A percentile compares a stretch with the other conserved stretches of the same genome.
Conservation (phyloP, 768 basidiomycete genomes). For the Phanerochaete sordida region DNA sequence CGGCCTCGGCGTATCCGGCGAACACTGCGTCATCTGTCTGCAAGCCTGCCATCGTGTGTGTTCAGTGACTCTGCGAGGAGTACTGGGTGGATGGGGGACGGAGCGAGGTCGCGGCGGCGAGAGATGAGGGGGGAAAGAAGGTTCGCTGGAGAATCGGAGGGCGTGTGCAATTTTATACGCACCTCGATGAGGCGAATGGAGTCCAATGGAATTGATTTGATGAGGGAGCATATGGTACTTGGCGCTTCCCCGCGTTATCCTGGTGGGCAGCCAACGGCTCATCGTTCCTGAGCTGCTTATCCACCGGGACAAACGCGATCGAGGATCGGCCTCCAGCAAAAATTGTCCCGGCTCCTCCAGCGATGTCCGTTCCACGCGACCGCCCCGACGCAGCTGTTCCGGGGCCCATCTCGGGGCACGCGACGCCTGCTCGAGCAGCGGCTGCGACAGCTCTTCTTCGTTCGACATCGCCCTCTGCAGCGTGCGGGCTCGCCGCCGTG, state of each 20-base stretch:
- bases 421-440: neutral
- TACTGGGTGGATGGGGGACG: neutral
- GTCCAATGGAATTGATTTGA: constrained; percentile 2
- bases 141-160: neutral
- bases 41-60: constrained; percentile 14
- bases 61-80: neutral
- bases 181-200: neutral
- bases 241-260: constrained; percentile 3
- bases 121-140: neutral
- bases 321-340: neutral
- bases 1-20: constrained; percentile 16
- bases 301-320: neutral
- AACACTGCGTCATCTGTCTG: constrained; percentile 14
- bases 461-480: neutral
- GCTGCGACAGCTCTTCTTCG: neutral
- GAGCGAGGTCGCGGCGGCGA: constrained; percentile 1
- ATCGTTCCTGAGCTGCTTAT: constrained; percentile 3
- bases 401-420: neutral
- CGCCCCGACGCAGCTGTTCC: neutral
- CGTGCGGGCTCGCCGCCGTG: neutral
- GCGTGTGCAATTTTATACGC: constrained; percentile 2
- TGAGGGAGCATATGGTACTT: constrained; percentile 2
- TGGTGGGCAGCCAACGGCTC: neutral
- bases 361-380: neutral
- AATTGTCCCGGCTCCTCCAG: neutral